phyloP scores from a whole-genome alignment of 129 eudicot genomes.

The Flaveria trinervia region DNA sequence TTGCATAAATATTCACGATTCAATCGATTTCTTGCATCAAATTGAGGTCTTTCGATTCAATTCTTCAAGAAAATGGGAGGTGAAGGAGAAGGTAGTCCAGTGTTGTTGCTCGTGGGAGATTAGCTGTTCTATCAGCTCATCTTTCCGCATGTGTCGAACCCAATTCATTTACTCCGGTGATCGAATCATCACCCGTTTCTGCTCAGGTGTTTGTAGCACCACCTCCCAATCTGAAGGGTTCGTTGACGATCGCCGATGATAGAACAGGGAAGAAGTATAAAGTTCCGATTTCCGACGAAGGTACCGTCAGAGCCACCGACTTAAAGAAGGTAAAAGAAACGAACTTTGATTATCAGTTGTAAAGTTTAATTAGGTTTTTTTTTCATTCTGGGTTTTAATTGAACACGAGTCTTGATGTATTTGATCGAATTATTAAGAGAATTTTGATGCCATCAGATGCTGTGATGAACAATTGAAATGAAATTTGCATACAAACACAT shows the following conservation, averaged over 20 bases:
- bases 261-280: conserved; percentile 83
- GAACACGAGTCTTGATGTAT: neutral
- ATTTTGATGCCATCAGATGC: neutral
- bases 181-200: conserved; percentile 49
- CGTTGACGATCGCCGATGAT: conserved; percentile 65
- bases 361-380: neutral
- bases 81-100: conserved; percentile 26
- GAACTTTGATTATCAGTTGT: neutral
- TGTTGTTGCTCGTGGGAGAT: conserved; percentile 59
- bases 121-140: conserved; percentile 80
- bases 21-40: conserved; percentile 12
- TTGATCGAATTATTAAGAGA: neutral
- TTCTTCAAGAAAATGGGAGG: conserved; percentile 28
- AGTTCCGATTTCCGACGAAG: conserved; percentile 75
- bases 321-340: conserved; percentile 60
- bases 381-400: neutral
- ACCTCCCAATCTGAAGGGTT: conserved; percentile 66
- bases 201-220: conserved; percentile 62
- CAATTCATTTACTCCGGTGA: conserved; percentile 33
- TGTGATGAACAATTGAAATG: neutral
- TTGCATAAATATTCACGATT: neutral
- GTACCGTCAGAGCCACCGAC: conserved; percentile 88
- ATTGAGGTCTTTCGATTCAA: neutral
- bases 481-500: neutral
- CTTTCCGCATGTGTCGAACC: conserved; percentile 53